Evolutionary conservation across 2,329 filamentous ascomycete species (phyloP).

Genomic region (Diaporthe capsici): DNA sequence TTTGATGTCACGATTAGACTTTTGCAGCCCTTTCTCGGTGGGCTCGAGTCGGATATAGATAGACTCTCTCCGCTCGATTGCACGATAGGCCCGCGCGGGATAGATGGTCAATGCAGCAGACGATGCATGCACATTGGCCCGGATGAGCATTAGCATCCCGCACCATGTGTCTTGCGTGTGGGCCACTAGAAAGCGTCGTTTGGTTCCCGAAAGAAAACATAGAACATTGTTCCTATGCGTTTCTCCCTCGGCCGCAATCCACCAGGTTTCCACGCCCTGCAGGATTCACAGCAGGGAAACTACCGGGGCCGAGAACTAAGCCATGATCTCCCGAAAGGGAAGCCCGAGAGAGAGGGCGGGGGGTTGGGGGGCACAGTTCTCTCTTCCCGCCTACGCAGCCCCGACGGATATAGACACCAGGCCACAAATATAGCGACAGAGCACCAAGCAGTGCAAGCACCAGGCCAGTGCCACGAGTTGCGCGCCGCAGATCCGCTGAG

Average conservation of each 20-base stretch:
- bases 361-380: not conserved
- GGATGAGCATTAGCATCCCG: conserved; percentile 6
- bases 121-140: not conserved
- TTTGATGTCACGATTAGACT: conserved; percentile 18
- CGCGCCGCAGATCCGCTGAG: conserved; percentile 25
- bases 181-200: not conserved
- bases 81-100: not conserved
- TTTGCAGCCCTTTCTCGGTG: not conserved
- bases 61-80: conserved; percentile 1
- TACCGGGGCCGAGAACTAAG: not conserved
- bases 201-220: conserved; percentile 24
- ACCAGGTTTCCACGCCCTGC: conserved; percentile 1
- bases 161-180: not conserved
- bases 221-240: conserved; percentile 33
- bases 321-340: conserved; percentile 1
- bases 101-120: conserved; percentile 7
- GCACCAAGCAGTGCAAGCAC: not conserved
- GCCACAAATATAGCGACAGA: conserved; percentile 20
- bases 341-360: not conserved
- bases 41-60: conserved; percentile 20
- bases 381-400: conserved; percentile 6
- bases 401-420: conserved; percentile 25
- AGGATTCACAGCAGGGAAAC: not conserved
- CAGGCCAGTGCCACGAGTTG: not conserved
- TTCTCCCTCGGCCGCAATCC: not conserved